These are phyloP conservation scores for Ricinus communis DNA, from an alignment of 345 rosid species.

Conservation along the genomic window DNA sequence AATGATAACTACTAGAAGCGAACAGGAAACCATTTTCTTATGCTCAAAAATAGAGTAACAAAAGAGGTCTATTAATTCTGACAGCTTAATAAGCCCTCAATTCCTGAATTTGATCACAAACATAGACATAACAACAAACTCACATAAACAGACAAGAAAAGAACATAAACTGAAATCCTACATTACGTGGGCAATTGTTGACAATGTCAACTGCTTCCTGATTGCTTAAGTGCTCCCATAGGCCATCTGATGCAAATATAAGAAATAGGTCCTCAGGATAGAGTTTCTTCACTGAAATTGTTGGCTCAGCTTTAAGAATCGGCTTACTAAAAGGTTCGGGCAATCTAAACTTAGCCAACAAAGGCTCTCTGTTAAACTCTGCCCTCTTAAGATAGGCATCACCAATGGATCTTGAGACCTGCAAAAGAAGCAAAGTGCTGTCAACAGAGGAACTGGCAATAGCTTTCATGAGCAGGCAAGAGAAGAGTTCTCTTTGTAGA, in stretches of 20 bases:
- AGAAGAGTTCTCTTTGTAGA: not conserved
- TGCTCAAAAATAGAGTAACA: not conserved
- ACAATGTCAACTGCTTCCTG: slow-evolving; percentile 97
- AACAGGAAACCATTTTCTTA: slow-evolving; percentile 9
- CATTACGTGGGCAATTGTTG: slow-evolving; percentile 67
- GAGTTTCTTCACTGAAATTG: slow-evolving; percentile 66
- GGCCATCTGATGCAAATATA: slow-evolving; percentile 94
- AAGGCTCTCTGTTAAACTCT: slow-evolving; percentile 84
- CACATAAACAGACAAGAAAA: slow-evolving; percentile 13
- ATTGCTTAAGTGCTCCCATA: slow-evolving; percentile 95
- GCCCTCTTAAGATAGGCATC: slow-evolving; percentile 90
- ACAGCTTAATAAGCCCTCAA: slow-evolving; percentile 3
- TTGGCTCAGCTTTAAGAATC: slow-evolving; percentile 86
- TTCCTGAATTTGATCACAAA: slow-evolving; percentile 6
- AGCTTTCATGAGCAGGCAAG: not conserved
- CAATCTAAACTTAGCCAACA: slow-evolving; percentile 77
- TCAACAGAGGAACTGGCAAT: slow-evolving; percentile 7
- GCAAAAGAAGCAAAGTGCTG: slow-evolving; percentile 20
- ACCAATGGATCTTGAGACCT: slow-evolving; percentile 93
- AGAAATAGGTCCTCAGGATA: slow-evolving; percentile 83
- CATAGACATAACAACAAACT: not conserved
- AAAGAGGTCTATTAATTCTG: slow-evolving; percentile 8
- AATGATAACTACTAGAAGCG: not conserved
- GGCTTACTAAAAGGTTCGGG: slow-evolving; percentile 70
- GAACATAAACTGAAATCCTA: slow-evolving; percentile 36